A percentile compares a stretch with the other conserved stretches of the same genome.
These are phyloP conservation scores for Leishmania lainsoni DNA, from an alignment of 208 protist genomes.

Conservation along the genomic window DNA sequence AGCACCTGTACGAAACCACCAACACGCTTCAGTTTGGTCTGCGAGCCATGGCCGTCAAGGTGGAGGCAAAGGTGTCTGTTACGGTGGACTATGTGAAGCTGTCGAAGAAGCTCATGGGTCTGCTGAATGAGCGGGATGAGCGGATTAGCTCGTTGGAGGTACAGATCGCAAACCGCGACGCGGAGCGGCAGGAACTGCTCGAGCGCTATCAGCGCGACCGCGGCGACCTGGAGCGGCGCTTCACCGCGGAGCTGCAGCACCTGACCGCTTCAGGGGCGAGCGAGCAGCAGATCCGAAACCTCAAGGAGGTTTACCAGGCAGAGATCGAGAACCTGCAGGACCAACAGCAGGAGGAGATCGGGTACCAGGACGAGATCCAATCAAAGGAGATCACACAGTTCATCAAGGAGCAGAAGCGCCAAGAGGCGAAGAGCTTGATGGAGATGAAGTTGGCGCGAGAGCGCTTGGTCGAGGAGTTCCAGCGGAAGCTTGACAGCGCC, in stretches of 20 bases:
- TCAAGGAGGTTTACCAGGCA: constrained; percentile 78
- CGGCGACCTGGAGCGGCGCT: constrained; percentile 52
- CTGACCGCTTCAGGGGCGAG: constrained; percentile 63
- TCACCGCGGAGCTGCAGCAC: constrained; percentile 61
- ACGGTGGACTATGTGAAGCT: constrained; percentile 89
- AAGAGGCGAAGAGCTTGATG: constrained; percentile 72
- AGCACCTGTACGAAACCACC: constrained; percentile 86
- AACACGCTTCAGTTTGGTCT: constrained; percentile 88
- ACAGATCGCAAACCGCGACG: constrained; percentile 77
- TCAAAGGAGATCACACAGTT: constrained; percentile 79
- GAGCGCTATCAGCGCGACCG: constrained; percentile 66
- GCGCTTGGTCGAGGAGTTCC: constrained; percentile 84
- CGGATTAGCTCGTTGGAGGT: constrained; percentile 78
- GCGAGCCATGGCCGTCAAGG: constrained; percentile 87
- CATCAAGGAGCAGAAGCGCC: constrained; percentile 81
- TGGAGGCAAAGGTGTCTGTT: constrained; percentile 72
- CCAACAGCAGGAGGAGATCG: constrained; percentile 83
- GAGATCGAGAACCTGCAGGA: constrained; percentile 86
- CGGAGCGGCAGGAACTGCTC: constrained; percentile 72
- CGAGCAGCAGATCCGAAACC: constrained; percentile 73
- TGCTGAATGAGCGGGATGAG: constrained; percentile 75
- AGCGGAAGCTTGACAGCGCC: constrained; percentile 76
- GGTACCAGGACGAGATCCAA: constrained; percentile 79
- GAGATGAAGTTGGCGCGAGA: constrained; percentile 83
- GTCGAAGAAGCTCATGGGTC: constrained; percentile 67